Base-by-base conservation (phyloP, 768 basidiomycete genomes). In the Agrocybe praecox region DNA sequence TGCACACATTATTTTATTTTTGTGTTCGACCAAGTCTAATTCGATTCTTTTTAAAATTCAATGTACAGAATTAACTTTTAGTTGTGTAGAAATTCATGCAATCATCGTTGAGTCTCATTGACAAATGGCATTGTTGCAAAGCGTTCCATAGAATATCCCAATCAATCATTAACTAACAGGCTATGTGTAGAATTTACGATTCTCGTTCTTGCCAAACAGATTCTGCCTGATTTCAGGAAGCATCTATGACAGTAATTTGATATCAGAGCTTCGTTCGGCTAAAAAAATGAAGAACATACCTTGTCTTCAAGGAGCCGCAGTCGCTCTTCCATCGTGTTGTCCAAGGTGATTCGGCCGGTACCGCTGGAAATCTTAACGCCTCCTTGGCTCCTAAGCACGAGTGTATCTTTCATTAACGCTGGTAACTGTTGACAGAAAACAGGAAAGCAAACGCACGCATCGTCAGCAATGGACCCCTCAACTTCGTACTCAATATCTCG, bases 291-390 rank as follows among this genome's bases (percentile, higher is more conserved):
- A 47, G 29, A 40, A 23, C 6, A 8, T 23, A 93, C 94, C 74
- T 90, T 82, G 68, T 97, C 93, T 74, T 98, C 95, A 40, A 99
- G 76, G 62, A 98, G 72, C 61, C 87, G 81, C 67, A 99, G 73
- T 46, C 96, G 83, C 72, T 98, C 95, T 64, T 96, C 96, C 49
- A 99, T 78, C 2, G 96, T 95, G 69, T 99, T 98, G 73, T 98
- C 92, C 21, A 99, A 81, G 19, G 86, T 89, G 70, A 98, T 98
- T 50, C 93, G 85, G 32, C 82, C 80, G 10, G 80, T 80, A 19
- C 88, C 89, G 51, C 83, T 90, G 14, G 82, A 67, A 17, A 98
- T 82, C 65, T 87, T 87, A 46, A 97, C 76, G 14, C 96, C 96
- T 14, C 97, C 97, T 55, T 95, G 85, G 60, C 92, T 93, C 60